phyloP scores from a whole-genome alignment of 345 rosid species.

The Syzygium jambos region DNA sequence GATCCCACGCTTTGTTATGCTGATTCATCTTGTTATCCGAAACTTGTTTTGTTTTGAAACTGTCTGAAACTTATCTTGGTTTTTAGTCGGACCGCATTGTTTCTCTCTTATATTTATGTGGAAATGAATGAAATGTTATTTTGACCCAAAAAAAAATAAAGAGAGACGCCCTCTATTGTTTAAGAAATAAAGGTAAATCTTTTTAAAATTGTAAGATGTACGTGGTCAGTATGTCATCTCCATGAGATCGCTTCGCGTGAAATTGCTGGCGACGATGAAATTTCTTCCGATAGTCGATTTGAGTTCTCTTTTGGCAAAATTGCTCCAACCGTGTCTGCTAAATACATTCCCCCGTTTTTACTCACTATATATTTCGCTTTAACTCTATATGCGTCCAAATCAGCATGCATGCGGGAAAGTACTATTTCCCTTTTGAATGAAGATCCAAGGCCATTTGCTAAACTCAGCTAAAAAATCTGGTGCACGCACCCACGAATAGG shows the following conservation, averaged over 20 bases:
- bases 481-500: neutral
- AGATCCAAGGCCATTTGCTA: neutral
- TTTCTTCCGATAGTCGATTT: neutral
- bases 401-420: neutral
- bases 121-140: no score
- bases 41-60: no score
- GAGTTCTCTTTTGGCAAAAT: neutral
- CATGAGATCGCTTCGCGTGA: neutral
- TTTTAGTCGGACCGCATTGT: no score
- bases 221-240: no score
- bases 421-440: neutral
- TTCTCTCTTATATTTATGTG: no score
- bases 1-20: no score
- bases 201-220: no score
- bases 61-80: no score
- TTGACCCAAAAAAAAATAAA: no score
- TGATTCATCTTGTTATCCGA: no score
- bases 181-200: no score
- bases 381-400: neutral
- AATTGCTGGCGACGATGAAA: neutral
- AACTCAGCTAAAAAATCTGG: neutral
- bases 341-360: neutral
- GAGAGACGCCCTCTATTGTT: no score
- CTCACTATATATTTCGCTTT: neutral
- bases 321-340: neutral